These are phyloP conservation scores for Trichoderma pleuroti DNA, from an alignment of 2,329 filamentous ascomycete species.

Conservation along the genomic window DNA sequence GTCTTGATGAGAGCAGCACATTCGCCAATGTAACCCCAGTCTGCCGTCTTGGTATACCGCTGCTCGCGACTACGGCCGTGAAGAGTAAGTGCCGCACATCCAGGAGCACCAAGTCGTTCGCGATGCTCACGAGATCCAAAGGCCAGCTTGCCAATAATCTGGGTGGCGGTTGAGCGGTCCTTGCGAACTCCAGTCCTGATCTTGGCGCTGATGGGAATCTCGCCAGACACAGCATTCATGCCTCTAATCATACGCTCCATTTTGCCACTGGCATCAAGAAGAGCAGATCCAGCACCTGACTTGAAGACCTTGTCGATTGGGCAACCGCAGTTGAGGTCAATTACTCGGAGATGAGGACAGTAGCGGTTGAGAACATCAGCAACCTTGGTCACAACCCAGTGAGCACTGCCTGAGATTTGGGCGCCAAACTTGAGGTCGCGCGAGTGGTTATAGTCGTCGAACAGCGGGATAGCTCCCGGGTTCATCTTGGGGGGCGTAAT, in stretches of 20 bases:
- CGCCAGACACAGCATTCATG: constrained; percentile 90
- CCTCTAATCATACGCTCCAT: constrained; percentile 91
- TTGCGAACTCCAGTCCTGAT: constrained; percentile 88
- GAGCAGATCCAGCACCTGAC: constrained; percentile 80
- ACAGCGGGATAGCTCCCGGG: constrained; percentile 48
- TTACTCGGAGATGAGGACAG: constrained; percentile 79
- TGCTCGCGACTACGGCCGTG: constrained; percentile 93
- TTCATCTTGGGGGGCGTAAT: constrained; percentile 66
- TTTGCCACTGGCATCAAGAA: constrained; percentile 84
- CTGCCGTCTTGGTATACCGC: constrained; percentile 85
- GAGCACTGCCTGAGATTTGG: constrained; percentile 89
- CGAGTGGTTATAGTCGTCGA: constrained; percentile 75
- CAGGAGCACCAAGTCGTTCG: constrained; percentile 68
- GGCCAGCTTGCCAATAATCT: constrained; percentile 77
- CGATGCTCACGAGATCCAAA: constrained; percentile 73
- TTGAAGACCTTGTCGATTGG: constrained; percentile 93
- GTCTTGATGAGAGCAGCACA: constrained; percentile 80
- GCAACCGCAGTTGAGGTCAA: constrained; percentile 96
- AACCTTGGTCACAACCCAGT: constrained; percentile 84
- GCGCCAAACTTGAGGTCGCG: constrained; percentile 85
- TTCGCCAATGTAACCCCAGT: constrained; percentile 92
- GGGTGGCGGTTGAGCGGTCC: constrained; percentile 72
- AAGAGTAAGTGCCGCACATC: constrained; percentile 91
- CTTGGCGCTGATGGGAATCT: constrained; percentile 91
- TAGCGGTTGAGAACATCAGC: constrained; percentile 75